A percentile compares a stretch with the other conserved stretches of the same genome.
Conservation (phyloP, 108 stramenopile genomes). For the Fragilaria crotonensis region DNA sequence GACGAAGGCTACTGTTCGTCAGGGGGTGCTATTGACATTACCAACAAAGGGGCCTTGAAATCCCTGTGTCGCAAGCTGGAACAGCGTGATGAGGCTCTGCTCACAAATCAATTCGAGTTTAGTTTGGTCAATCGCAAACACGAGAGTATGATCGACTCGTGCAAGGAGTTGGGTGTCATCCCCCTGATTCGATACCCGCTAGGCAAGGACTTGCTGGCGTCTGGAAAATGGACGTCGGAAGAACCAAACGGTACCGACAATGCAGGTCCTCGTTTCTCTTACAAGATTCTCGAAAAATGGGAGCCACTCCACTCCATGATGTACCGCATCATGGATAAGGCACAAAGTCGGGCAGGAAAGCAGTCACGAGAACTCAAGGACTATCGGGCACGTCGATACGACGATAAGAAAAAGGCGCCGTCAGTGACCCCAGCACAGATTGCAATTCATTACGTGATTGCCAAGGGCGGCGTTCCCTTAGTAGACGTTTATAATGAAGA, state of each 20-base stretch:
- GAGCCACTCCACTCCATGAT: slow-evolving; percentile 54
- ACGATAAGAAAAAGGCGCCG: neutral
- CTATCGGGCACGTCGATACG: neutral
- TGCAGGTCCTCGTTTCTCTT: slow-evolving; percentile 39
- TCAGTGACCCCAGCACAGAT: slow-evolving; percentile 69
- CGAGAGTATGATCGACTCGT: slow-evolving; percentile 53
- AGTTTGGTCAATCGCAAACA: slow-evolving; percentile 72
- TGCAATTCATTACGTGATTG: slow-evolving; percentile 76
- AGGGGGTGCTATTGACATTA: slow-evolving; percentile 11
- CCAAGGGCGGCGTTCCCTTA: slow-evolving; percentile 79
- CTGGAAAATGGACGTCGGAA: slow-evolving; percentile 62
- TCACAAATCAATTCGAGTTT: slow-evolving; percentile 65
- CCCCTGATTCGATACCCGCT: slow-evolving; percentile 67
- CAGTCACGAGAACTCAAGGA: slow-evolving; percentile 21
- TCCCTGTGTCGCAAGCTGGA: slow-evolving; percentile 26
- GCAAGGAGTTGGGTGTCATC: slow-evolving; percentile 69
- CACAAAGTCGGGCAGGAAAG: slow-evolving; percentile 39
- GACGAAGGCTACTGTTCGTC: neutral
- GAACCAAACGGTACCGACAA: slow-evolving; percentile 75
- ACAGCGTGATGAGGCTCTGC: slow-evolving; percentile 15
- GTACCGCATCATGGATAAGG: slow-evolving; percentile 49
- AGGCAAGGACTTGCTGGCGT: slow-evolving; percentile 64
- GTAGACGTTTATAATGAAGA: slow-evolving; percentile 56
- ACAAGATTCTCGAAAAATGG: slow-evolving; percentile 57
- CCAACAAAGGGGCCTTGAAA: slow-evolving; percentile 15